phyloP scores from a whole-genome alignment of 2,329 filamentous ascomycete genomes.

The Colletotrichum spinosum region DNA sequence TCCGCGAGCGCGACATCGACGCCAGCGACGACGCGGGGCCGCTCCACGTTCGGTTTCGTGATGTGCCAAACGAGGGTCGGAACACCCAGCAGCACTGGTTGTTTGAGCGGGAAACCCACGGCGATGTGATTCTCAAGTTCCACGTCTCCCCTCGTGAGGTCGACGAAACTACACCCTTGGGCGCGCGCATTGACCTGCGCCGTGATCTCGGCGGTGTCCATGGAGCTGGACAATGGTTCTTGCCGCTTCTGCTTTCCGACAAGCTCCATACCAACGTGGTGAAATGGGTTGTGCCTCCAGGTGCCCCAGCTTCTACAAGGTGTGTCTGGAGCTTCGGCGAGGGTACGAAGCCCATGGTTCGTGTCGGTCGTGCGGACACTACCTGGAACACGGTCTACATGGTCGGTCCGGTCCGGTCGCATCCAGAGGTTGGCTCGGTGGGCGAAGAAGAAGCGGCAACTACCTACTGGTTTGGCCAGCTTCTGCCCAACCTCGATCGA shows the following conservation, averaged over 20 bases:
- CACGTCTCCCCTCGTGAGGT: conserved; percentile 36
- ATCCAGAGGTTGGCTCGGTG: conserved; percentile 17
- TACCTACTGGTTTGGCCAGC: conserved; percentile 37
- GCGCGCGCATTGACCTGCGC: conserved; percentile 35
- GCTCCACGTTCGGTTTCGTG: conserved; percentile 22
- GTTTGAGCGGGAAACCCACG: conserved; percentile 25
- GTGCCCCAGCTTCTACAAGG: conserved; percentile 31
- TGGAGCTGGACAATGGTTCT: conserved; percentile 34
- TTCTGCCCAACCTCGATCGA: conserved; percentile 30
- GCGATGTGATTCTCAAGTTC: conserved; percentile 34
- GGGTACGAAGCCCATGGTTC: conserved; percentile 28
- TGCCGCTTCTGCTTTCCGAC: conserved; percentile 31
- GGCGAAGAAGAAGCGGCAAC: conserved; percentile 11
- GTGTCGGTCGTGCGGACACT: conserved; percentile 20
- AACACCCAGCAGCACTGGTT: conserved; percentile 35
- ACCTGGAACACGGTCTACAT: conserved; percentile 35
- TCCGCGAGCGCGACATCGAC: conserved; percentile 22
- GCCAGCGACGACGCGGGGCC: conserved; percentile 25
- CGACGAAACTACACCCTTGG: conserved; percentile 26
- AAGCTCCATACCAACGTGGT: conserved; percentile 27
- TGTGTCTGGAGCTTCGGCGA: conserved; percentile 39
- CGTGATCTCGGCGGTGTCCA: conserved; percentile 26
- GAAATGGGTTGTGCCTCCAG: conserved; percentile 32
- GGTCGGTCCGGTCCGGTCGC: conserved; percentile 35
- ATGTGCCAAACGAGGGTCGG: conserved; percentile 30